These are phyloP conservation scores for Fagopyrum homotropicum DNA, from an alignment of 148 eudicot species.

Conservation along the genomic window DNA sequence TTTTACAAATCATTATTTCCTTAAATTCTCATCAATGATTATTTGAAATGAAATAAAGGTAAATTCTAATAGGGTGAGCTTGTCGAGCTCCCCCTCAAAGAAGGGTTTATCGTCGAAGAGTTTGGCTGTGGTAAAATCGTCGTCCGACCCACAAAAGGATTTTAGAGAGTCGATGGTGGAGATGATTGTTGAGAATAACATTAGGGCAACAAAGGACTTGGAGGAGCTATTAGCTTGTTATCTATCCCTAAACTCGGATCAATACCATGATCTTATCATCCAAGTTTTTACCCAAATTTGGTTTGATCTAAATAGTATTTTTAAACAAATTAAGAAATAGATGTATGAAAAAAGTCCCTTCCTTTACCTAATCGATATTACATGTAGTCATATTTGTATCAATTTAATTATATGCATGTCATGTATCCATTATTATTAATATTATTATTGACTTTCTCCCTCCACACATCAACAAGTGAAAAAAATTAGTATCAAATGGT, in stretches of 20 bases:
- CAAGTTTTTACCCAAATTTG: constrained; percentile 60
- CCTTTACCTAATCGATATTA: no score
- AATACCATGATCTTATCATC: constrained; percentile 55
- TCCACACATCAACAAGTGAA: no score
- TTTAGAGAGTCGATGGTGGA: constrained; percentile 66
- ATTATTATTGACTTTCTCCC: no score
- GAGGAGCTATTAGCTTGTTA: constrained; percentile 70
- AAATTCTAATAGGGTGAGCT: not conserved
- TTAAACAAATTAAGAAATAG: not conserved
- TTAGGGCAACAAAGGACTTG: constrained; percentile 40
- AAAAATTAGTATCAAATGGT: no score
- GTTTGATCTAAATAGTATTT: constrained; percentile 23
- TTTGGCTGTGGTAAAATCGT: constrained; percentile 51
- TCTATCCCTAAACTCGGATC: constrained; percentile 43
- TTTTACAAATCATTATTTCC: not conserved
- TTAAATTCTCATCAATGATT: not conserved
- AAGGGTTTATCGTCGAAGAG: constrained; percentile 16
- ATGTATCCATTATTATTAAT: no score
- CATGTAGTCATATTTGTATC: no score
- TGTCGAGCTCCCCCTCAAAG: constrained; percentile 1
- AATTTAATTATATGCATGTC: no score
- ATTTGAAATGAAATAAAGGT: not conserved
- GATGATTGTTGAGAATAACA: constrained; percentile 54
- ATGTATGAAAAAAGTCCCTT: not conserved
- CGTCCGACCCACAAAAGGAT: constrained; percentile 46